phyloP scores from a whole-genome alignment of 495 filamentous ascomycete species.

The Penicillium odoratum region DNA sequence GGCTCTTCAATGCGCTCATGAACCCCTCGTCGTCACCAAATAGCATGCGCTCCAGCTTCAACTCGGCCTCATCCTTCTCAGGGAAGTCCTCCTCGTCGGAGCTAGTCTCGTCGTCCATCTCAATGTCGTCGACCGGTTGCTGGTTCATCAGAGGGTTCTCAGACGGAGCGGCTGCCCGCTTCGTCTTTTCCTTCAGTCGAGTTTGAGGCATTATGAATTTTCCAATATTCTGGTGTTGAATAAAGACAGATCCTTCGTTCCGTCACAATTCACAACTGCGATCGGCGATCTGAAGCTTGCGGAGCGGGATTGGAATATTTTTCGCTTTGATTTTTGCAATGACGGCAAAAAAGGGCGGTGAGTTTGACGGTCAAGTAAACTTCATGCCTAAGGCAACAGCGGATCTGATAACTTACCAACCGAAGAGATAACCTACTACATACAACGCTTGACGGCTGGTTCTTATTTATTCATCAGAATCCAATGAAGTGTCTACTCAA shows the following conservation, averaged over 20 bases:
- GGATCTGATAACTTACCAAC: too few relatives aligned
- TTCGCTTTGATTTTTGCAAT: slow-evolving; percentile 31
- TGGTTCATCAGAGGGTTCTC: slow-evolving; percentile 21
- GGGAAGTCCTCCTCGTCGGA: slow-evolving; percentile 44
- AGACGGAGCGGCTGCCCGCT: slow-evolving; percentile 27
- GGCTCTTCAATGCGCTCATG: slow-evolving; percentile 61
- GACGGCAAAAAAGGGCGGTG: slow-evolving; percentile 29
- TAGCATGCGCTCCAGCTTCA: slow-evolving; percentile 80
- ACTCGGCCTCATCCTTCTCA: slow-evolving; percentile 77
- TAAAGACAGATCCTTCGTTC: neutral
- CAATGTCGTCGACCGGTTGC: slow-evolving; percentile 29
- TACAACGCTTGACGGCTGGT: too few relatives aligned
- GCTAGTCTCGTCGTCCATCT: slow-evolving; percentile 32
- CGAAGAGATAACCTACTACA: too few relatives aligned
- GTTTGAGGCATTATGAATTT: slow-evolving; percentile 31
- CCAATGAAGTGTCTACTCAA: too few relatives aligned
- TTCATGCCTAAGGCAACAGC: slow-evolving; percentile 1
- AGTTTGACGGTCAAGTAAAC: slow-evolving; percentile 13
- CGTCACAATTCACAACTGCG: slow-evolving; percentile 11
- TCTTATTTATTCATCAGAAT: too few relatives aligned
- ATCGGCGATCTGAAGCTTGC: slow-evolving; percentile 20
- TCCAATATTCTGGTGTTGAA: slow-evolving; percentile 2
- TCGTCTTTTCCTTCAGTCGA: slow-evolving; percentile 37
- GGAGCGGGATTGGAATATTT: slow-evolving; percentile 32
- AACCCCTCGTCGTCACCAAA: slow-evolving; percentile 85